A percentile compares a stretch with the other conserved stretches of the same genome.
phyloP scores from a whole-genome alignment of 2,329 filamentous ascomycete species.

The Penicillium hesseltinei region DNA sequence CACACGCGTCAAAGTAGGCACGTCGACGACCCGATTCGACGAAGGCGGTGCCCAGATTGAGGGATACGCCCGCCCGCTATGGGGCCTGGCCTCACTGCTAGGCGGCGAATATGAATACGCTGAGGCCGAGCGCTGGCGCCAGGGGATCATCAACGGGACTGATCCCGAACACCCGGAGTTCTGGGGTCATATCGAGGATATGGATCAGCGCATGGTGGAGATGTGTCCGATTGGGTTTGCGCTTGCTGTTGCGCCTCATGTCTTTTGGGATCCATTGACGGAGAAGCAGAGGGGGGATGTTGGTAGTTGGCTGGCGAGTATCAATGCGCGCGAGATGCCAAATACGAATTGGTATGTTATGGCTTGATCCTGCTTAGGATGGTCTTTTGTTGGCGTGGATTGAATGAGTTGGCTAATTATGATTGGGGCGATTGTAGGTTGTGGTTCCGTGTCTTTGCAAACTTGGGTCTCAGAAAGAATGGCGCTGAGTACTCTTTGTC shows the following conservation, averaged over 20 bases:
- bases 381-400: not conserved
- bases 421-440: slow-evolving; percentile 54
- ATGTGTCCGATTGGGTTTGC: slow-evolving; percentile 77
- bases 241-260: slow-evolving; percentile 64
- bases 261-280: slow-evolving; percentile 65
- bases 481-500: slow-evolving; percentile 68
- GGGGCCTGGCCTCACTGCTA: slow-evolving; percentile 69
- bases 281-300: slow-evolving; percentile 64
- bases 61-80: slow-evolving; percentile 71
- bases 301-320: slow-evolving; percentile 70
- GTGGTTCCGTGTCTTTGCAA: slow-evolving; percentile 83
- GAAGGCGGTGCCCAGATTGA: slow-evolving; percentile 75
- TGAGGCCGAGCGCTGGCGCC: slow-evolving; percentile 64
- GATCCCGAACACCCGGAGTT: slow-evolving; percentile 69
- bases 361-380: not conserved
- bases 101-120: slow-evolving; percentile 66
- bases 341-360: slow-evolving; percentile 61
- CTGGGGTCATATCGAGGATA: slow-evolving; percentile 73
- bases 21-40: slow-evolving; percentile 73
- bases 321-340: slow-evolving; percentile 71
- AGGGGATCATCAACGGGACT: slow-evolving; percentile 68
- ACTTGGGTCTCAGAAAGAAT: slow-evolving; percentile 73
- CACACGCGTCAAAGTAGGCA: slow-evolving; percentile 66
- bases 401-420: not conserved
- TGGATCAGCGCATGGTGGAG: slow-evolving; percentile 81